phyloP scores from a whole-genome alignment of 108 stramenopile species.

The Cyclotella baltica region DNA sequence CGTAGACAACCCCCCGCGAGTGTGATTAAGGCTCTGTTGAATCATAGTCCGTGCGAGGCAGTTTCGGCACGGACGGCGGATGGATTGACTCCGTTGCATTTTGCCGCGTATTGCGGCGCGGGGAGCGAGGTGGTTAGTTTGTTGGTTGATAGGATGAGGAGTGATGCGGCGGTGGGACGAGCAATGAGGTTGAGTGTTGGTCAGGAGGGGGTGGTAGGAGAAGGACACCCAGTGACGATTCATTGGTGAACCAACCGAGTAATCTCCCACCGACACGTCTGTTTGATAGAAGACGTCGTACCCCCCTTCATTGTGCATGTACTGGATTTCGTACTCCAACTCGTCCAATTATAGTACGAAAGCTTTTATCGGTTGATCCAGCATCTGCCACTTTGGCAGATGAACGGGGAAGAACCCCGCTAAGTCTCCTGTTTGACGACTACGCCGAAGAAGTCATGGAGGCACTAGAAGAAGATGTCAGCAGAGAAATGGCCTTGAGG shows the following conservation, averaged over 20 bases:
- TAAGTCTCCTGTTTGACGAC: conserved; percentile 58
- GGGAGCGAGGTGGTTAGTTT: conserved; percentile 45
- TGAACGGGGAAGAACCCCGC: conserved; percentile 56
- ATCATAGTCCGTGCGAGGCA: conserved; percentile 43
- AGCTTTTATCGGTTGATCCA: conserved; percentile 49
- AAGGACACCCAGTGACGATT: conserved; percentile 6
- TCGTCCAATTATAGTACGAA: conserved; percentile 51
- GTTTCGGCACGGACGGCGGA: conserved; percentile 46
- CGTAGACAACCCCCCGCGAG: conserved; percentile 60
- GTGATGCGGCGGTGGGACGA: conserved; percentile 22
- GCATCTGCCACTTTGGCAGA: conserved; percentile 46
- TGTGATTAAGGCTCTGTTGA: conserved; percentile 49
- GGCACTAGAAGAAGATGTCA: conserved; percentile 46
- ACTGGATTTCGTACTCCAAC: conserved; percentile 59
- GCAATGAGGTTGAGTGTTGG: conserved; percentile 17
- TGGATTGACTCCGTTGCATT: conserved; percentile 64
- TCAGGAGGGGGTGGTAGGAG: not conserved
- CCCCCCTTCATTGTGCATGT: conserved; percentile 61
- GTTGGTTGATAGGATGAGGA: conserved; percentile 49
- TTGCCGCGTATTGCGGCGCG: conserved; percentile 59
- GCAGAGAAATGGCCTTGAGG: conserved; percentile 20
- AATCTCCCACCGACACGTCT: conserved; percentile 47
- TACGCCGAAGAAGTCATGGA: conserved; percentile 66
- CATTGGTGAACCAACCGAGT: not conserved
- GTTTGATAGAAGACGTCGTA: conserved; percentile 58